phyloP scores from a whole-genome alignment of 1,139 yeast genomes.

The Schwanniomyces etchellsii region DNA sequence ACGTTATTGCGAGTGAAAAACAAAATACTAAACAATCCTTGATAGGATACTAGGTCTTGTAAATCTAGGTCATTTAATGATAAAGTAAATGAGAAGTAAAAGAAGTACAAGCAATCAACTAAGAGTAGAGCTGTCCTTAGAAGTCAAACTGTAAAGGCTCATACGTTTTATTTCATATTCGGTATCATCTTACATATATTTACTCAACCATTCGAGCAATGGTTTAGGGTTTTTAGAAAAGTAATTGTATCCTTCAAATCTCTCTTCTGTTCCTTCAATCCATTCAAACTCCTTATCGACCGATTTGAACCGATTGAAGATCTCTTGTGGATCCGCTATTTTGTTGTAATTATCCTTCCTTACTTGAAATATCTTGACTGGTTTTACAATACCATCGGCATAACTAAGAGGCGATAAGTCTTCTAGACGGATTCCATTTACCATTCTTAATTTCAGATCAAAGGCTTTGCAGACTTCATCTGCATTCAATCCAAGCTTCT shows the following conservation, averaged over 20 bases:
- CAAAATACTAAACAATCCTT: too few species aligned
- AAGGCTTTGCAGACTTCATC: constrained; percentile 2
- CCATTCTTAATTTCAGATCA: background rate
- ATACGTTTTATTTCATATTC: too few species aligned
- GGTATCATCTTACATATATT: too few species aligned
- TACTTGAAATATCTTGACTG: constrained; percentile 5
- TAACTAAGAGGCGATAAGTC: constrained; percentile 4
- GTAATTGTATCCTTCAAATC: constrained; percentile 5
- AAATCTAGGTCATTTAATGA: too few species aligned
- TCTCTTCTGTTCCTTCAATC: constrained; percentile 5
- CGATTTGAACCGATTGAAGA: constrained; percentile 3
- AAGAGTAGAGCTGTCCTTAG: too few species aligned
- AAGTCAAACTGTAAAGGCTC: too few species aligned
- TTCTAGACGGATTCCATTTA: constrained; percentile 3
- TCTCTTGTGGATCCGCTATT: constrained; percentile 4
- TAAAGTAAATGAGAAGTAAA: too few species aligned
- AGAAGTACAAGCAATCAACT: too few species aligned
- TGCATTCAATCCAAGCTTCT: constrained; percentile 1
- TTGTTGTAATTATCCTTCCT: constrained; percentile 4
- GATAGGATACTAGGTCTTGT: too few species aligned
- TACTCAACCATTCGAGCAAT: constrained; percentile 4
- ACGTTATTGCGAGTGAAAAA: too few species aligned
- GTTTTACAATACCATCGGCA: constrained; percentile 3
- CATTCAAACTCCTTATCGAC: constrained; percentile 6
- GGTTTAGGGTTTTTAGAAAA: constrained; percentile 4